These are phyloP conservation scores for Misopates orontium DNA, from an alignment of 257 asterid species.

Conservation along the genomic window DNA sequence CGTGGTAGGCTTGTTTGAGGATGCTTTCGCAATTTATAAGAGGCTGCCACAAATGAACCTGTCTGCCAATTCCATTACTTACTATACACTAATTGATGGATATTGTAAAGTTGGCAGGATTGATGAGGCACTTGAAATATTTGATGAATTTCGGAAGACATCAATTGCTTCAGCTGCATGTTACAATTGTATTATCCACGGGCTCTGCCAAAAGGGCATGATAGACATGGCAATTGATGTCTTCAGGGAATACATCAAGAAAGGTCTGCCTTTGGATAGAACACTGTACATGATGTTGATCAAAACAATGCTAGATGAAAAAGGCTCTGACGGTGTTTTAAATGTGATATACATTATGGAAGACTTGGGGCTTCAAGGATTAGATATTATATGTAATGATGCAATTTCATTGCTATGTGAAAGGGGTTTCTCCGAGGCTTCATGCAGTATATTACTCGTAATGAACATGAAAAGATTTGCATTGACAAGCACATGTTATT, in stretches of 20 bases:
- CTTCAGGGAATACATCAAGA: constrained; percentile 43
- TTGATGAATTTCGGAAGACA: constrained; percentile 50
- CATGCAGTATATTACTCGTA: constrained; percentile 39
- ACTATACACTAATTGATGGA: constrained; percentile 65
- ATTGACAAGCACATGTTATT: constrained; percentile 39
- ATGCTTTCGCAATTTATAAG: constrained; percentile 54
- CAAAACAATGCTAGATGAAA: constrained; percentile 32
- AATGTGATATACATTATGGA: constrained; percentile 47
- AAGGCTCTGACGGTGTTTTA: constrained; percentile 53
- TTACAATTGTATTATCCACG: constrained; percentile 51
- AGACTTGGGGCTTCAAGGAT: constrained; percentile 34
- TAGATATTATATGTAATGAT: constrained; percentile 39
- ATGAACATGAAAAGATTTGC: constrained; percentile 45
- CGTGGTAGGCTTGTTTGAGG: constrained; percentile 79
- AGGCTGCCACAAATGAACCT: constrained; percentile 50
- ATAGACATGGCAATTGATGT: constrained; percentile 59
- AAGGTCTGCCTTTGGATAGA: constrained; percentile 49
- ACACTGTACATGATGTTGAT: constrained; percentile 43
- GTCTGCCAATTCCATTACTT: constrained; percentile 53
- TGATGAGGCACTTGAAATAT: constrained; percentile 68
- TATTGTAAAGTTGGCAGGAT: constrained; percentile 66
- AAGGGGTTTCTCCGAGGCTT: constrained; percentile 52
- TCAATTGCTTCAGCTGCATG: constrained; percentile 54
- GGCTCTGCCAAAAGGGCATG: constrained; percentile 63
- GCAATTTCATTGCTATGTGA: constrained; percentile 51